These are phyloP conservation scores for Aquanectria penicillioides DNA, from an alignment of 2,329 filamentous ascomycete species.

Conservation along the genomic window DNA sequence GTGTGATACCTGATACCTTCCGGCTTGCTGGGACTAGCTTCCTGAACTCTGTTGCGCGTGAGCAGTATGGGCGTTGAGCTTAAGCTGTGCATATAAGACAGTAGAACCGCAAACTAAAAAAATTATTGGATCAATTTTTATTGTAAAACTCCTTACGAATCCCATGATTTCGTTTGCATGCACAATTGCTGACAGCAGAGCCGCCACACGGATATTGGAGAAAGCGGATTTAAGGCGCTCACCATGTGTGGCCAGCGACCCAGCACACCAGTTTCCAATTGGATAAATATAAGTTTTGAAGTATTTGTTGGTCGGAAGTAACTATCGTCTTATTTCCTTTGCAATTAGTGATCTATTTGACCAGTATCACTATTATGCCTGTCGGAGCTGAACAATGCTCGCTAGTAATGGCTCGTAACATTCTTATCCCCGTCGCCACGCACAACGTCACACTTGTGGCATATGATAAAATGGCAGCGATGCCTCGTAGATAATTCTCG, in stretches of 20 bases:
- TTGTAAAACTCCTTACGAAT: too few relatives aligned
- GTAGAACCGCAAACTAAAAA: too few relatives aligned
- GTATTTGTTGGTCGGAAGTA: neutral
- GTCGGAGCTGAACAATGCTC: too few relatives aligned
- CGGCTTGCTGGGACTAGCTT: slow-evolving; percentile 31
- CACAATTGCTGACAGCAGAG: too few relatives aligned
- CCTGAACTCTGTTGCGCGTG: slow-evolving; percentile 29
- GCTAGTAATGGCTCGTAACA: too few relatives aligned
- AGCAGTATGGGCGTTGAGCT: slow-evolving; percentile 33
- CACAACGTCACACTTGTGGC: neutral
- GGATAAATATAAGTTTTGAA: neutral
- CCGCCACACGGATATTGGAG: slow-evolving; percentile 4
- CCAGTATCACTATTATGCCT: too few relatives aligned
- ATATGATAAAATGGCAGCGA: neutral
- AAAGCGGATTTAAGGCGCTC: neutral
- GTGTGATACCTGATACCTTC: slow-evolving; percentile 32
- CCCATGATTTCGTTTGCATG: too few relatives aligned
- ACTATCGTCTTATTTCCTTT: too few relatives aligned
- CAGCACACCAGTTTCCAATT: neutral
- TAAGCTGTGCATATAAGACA: too few relatives aligned
- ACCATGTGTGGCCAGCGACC: neutral
- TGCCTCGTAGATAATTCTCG: neutral
- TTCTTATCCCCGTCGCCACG: too few relatives aligned
- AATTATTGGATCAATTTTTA: too few relatives aligned
- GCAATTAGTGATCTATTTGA: too few relatives aligned